Percentiles rank a stretch among this genome's conserved stretches.
phyloP scores from a whole-genome alignment of 2,329 filamentous ascomycete species.

The Xylariaceae sp. region DNA sequence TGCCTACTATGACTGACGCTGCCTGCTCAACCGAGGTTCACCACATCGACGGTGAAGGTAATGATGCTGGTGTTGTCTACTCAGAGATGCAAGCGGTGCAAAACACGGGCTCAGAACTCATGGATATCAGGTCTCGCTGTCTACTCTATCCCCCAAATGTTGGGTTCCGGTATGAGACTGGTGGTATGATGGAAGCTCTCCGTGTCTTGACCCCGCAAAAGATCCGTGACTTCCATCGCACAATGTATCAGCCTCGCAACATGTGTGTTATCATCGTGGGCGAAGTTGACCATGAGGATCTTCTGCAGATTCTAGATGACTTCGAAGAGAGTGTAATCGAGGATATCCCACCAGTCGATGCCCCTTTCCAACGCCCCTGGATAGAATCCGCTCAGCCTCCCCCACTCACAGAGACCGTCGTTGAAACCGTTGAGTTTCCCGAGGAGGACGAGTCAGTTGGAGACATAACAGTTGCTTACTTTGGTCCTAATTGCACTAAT shows the following conservation, averaged over 20 bases:
- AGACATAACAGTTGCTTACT: constrained; percentile 80
- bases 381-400: constrained; percentile 81
- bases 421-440: constrained; percentile 85
- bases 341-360: constrained; percentile 71
- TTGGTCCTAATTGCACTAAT: constrained; percentile 80
- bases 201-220: constrained; percentile 82
- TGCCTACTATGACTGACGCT: constrained; percentile 89
- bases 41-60: constrained; percentile 87
- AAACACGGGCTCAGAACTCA: constrained; percentile 79
- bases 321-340: constrained; percentile 87
- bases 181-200: constrained; percentile 90
- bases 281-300: constrained; percentile 77
- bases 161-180: constrained; percentile 97
- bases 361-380: constrained; percentile 85
- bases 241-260: constrained; percentile 98
- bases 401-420: constrained; percentile 64
- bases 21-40: constrained; percentile 95
- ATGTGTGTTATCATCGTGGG: constrained; percentile 89
- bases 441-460: constrained; percentile 95
- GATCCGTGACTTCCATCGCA: constrained; percentile 89
- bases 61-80: constrained; percentile 96
- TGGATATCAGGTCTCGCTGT: constrained; percentile 78
- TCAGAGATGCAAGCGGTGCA: constrained; percentile 98
- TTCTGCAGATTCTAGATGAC: constrained; percentile 76
- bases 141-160: constrained; percentile 84